phyloP scores from a whole-genome alignment of 495 filamentous ascomycete species.

The Pseudomonodictys pantanalensis region DNA sequence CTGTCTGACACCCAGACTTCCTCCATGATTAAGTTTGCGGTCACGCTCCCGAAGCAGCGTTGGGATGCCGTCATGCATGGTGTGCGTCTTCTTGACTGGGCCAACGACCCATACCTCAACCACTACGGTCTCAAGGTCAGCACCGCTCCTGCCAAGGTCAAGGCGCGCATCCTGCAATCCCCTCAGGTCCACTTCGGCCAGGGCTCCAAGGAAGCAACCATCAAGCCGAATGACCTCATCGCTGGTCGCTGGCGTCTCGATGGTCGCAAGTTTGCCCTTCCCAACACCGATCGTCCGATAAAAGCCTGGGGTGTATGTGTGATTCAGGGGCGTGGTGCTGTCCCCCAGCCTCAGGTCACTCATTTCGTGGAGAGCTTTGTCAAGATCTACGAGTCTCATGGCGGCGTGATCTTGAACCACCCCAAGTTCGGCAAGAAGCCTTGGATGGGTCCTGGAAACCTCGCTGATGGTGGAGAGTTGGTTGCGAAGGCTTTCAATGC shows the following conservation, averaged over 20 bases:
- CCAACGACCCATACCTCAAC: slow-evolving; percentile 61
- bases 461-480: slow-evolving; percentile 50
- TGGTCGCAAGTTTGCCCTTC: slow-evolving; percentile 65
- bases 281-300: slow-evolving; percentile 55
- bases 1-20: slow-evolving; percentile 66
- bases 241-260: slow-evolving; percentile 83
- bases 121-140: slow-evolving; percentile 68
- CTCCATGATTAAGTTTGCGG: slow-evolving; percentile 86
- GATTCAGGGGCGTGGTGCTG: slow-evolving; percentile 45
- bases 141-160: slow-evolving; percentile 54
- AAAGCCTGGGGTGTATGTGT: slow-evolving; percentile 69
- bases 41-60: slow-evolving; percentile 61
- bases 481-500: slow-evolving; percentile 54
- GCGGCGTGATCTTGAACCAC: slow-evolving; percentile 54
- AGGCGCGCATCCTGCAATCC: slow-evolving; percentile 67
- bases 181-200: slow-evolving; percentile 64
- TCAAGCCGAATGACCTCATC: slow-evolving; percentile 50
- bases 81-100: slow-evolving; percentile 65
- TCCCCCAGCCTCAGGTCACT: neutral
- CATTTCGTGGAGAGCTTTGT: slow-evolving; percentile 50
- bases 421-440: slow-evolving; percentile 38
- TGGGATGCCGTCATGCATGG: slow-evolving; percentile 60
- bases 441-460: slow-evolving; percentile 38
- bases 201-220: slow-evolving; percentile 39
- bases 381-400: slow-evolving; percentile 64